These are phyloP conservation scores for Trichophyton simii DNA, from an alignment of 2,329 filamentous ascomycete species.

Conservation along the genomic window DNA sequence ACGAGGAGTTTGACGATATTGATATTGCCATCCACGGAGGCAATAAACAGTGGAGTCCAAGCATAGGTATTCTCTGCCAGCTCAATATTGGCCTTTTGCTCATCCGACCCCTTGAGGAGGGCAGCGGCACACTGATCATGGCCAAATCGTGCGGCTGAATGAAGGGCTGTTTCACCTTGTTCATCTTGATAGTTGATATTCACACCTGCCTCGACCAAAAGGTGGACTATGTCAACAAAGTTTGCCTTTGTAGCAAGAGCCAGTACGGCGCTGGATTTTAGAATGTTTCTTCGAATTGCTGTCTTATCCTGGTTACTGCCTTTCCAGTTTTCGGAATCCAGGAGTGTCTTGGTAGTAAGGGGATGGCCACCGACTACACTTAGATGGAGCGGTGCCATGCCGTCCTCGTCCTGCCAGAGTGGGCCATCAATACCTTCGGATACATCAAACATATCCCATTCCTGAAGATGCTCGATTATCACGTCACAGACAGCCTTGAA, in stretches of 20 bases:
- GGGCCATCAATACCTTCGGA: slow-evolving; percentile 73
- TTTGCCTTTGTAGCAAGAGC: slow-evolving; percentile 81
- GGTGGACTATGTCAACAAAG: slow-evolving; percentile 68
- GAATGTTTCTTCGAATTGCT: slow-evolving; percentile 54
- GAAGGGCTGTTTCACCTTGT: slow-evolving; percentile 79
- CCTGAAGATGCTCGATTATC: slow-evolving; percentile 76
- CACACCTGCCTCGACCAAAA: slow-evolving; percentile 79
- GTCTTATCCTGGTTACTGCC: slow-evolving; percentile 50
- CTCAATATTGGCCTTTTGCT: slow-evolving; percentile 64
- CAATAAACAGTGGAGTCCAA: slow-evolving; percentile 92
- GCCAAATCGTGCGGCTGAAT: slow-evolving; percentile 81
- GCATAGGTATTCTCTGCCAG: slow-evolving; percentile 70
- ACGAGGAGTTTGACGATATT: slow-evolving; percentile 64
- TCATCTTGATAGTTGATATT: slow-evolving; percentile 90
- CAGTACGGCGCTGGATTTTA: slow-evolving; percentile 77
- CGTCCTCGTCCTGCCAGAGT: slow-evolving; percentile 85
- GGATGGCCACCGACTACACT: slow-evolving; percentile 86
- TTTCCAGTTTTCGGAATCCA: slow-evolving; percentile 69
- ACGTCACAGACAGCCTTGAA: slow-evolving; percentile 82
- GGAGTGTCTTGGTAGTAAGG: slow-evolving; percentile 65
- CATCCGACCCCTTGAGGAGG: slow-evolving; percentile 55
- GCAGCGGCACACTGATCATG: slow-evolving; percentile 68
- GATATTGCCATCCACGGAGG: slow-evolving; percentile 76
- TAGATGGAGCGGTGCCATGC: slow-evolving; percentile 80
- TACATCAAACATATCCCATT: slow-evolving; percentile 77